Base-by-base conservation (phyloP, 257 asterid genomes). In the Dorcoceras hygrometricum region DNA sequence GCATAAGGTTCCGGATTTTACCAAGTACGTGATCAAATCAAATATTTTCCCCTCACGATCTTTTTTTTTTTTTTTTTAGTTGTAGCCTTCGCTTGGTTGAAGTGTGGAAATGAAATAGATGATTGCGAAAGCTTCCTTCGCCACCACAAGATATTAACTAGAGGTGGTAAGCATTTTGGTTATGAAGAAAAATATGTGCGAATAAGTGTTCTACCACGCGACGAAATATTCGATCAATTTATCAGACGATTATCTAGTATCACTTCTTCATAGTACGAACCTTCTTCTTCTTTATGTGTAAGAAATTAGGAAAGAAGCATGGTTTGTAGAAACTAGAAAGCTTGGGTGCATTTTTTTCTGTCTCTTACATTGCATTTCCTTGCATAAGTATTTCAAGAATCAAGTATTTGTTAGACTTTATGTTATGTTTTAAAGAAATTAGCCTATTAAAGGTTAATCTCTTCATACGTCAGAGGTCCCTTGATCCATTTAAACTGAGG, bases 1-100 rank as follows among this genome's bases (percentile, higher is more conserved):
- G 23, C 19, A 12, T 5, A 46, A 28, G 19, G 46, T 62, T 20
- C 23, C 5, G 1, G 22, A 0, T 46, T 63, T 39, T 23, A 9
- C 51, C 51, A 12, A n/a, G 51, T 43, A 12, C 6, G 7, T 43
- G 3, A 43, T 14, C 51, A 43, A 14, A 43, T 4, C 1, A 16
- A 46, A 20, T 34, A 0, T 29, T 3, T 36, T 51, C 7, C 5
- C 26, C 5, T 2, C 18, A 6, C n/a, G n/a, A n/a, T n/a, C n/a
- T n/a, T n/a, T n/a, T n/a, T n/a, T n/a, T n/a, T n/a, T n/a, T n/a
- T n/a, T n/a, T n/a, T n/a, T n/a, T n/a, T n/a, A n/a, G n/a, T n/a
- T n/a, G n/a, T n/a, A 89, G 97, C 98, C 31, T 93, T 89, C 63
- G 96, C 91, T 3, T 93, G 98, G 97, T 74, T 93, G 57, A 84